Evolutionary conservation across 2,329 filamentous ascomycete species (phyloP).

Genomic region (Paraconiothyrium brasiliense): DNA sequence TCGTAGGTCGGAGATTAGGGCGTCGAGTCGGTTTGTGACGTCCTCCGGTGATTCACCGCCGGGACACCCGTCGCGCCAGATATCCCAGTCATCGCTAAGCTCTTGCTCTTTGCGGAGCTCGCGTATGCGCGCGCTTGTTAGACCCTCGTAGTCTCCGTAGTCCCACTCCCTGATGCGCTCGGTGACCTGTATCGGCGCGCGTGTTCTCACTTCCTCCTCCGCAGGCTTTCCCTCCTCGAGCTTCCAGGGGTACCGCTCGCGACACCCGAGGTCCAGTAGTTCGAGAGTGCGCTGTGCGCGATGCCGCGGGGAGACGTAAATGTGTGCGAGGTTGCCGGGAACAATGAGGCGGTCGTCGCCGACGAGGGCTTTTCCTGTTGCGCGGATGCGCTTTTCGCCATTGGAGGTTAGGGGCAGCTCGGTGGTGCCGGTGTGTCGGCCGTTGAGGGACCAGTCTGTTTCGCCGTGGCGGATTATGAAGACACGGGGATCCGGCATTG

Average conservation of each 20-base stretch:
- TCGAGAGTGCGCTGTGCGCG: conserved; percentile 92
- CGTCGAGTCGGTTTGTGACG: conserved; percentile 76
- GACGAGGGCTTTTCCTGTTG: conserved; percentile 83
- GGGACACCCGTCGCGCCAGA: conserved; percentile 85
- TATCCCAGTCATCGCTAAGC: conserved; percentile 73
- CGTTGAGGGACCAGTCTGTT: conserved; percentile 92
- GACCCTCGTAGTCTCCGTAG: conserved; percentile 70
- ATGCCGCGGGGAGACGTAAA: conserved; percentile 87
- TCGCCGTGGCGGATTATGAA: conserved; percentile 81
- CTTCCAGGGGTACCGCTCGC: conserved; percentile 61
- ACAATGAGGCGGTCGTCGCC: conserved; percentile 87
- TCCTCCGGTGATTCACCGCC: conserved; percentile 82
- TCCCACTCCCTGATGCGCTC: conserved; percentile 68
- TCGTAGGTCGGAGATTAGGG: conserved; percentile 78
- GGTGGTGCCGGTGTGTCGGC: conserved; percentile 78
- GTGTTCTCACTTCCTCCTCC: conserved; percentile 36
- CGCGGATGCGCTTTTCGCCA: conserved; percentile 65
- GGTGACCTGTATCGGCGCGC: conserved; percentile 59
- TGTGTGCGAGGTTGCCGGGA: conserved; percentile 80
- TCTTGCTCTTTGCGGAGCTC: conserved; percentile 57
- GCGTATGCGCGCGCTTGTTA: conserved; percentile 62
- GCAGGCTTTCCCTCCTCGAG: neutral
- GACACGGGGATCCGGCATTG: conserved; percentile 58
- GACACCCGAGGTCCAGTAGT: conserved; percentile 78
- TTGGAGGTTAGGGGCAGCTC: conserved; percentile 86